Evolutionary conservation across 257 asterid genomes (phyloP).

Genomic region (Primulina huaijiensis): DNA sequence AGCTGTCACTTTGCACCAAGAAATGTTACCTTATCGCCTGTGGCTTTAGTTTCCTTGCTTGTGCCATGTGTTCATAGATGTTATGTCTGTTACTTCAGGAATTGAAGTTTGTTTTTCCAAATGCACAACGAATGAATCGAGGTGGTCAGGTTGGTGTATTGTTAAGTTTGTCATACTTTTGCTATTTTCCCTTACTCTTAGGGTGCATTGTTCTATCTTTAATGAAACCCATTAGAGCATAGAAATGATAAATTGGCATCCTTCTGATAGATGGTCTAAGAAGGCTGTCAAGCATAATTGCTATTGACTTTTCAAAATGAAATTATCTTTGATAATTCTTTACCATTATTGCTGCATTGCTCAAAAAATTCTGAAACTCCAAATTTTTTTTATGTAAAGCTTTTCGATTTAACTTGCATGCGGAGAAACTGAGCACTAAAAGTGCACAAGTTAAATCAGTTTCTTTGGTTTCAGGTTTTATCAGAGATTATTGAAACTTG

Average conservation of each 20-base stretch:
- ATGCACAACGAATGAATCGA: slow-evolving; percentile 86
- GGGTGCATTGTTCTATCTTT: slow-evolving; percentile 1
- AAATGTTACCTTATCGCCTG: background rate
- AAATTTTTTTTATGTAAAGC: background rate
- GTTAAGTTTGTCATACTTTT: background rate
- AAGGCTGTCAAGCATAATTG: background rate
- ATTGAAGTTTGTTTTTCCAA: slow-evolving; percentile 80
- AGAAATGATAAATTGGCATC: background rate
- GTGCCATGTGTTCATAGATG: background rate
- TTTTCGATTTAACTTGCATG: background rate
- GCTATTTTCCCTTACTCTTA: background rate
- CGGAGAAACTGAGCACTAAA: background rate
- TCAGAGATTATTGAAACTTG: slow-evolving; percentile 89
- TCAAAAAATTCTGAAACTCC: background rate
- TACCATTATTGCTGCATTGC: background rate
- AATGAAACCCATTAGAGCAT: slow-evolving; percentile 1
- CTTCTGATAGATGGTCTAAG: background rate
- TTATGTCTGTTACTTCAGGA: slow-evolving; percentile 45
- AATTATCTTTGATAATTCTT: background rate
- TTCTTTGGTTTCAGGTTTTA: slow-evolving; percentile 52
- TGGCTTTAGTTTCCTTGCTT: background rate
- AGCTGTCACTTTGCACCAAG: background rate
- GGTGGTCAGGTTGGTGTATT: slow-evolving; percentile 85
- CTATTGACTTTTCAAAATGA: background rate
- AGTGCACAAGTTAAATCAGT: slow-evolving; percentile 6